Evolutionary conservation across 176 grass and related monocot species (phyloP).

Genomic region (Pontederia crassipes): DNA sequence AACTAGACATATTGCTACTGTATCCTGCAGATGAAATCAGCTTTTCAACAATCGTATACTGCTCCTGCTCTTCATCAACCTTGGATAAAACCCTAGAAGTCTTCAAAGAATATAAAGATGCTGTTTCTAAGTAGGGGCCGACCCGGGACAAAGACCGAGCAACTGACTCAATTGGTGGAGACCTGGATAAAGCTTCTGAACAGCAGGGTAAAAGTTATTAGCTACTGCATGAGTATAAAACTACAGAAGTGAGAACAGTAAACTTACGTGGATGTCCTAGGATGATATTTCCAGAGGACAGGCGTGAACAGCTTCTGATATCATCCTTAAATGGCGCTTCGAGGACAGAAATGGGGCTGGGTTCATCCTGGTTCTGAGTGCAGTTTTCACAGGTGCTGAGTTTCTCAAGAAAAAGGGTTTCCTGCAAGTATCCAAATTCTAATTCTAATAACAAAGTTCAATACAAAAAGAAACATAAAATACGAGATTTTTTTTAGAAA

Average conservation of each 20-base stretch:
- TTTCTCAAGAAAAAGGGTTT: conserved; percentile 30
- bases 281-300: conserved; percentile 37
- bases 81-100: conserved; percentile 66
- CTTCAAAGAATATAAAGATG: conserved; percentile 66
- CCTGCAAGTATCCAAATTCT: conserved; percentile 26
- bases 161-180: conserved; percentile 70
- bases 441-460: not conserved
- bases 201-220: not conserved
- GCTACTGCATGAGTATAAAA: not conserved
- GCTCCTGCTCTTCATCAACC: conserved; percentile 78
- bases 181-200: conserved; percentile 76
- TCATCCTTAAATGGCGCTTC: conserved; percentile 48
- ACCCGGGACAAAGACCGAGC: conserved; percentile 58
- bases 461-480: too few species aligned
- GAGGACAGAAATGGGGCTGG: conserved; percentile 64
- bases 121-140: conserved; percentile 37
- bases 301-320: conserved; percentile 32
- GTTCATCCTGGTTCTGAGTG: conserved; percentile 42
- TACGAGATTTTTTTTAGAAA: too few species aligned
- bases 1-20: conserved; percentile 23
- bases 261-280: conserved; percentile 61
- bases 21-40: conserved; percentile 39
- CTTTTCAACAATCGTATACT: conserved; percentile 49
- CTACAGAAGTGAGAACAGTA: conserved; percentile 10
- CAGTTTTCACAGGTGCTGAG: conserved; percentile 26